Conservation (phyloP, 2,329 filamentous ascomycete genomes). For the Hypomyces perniciosus region DNA sequence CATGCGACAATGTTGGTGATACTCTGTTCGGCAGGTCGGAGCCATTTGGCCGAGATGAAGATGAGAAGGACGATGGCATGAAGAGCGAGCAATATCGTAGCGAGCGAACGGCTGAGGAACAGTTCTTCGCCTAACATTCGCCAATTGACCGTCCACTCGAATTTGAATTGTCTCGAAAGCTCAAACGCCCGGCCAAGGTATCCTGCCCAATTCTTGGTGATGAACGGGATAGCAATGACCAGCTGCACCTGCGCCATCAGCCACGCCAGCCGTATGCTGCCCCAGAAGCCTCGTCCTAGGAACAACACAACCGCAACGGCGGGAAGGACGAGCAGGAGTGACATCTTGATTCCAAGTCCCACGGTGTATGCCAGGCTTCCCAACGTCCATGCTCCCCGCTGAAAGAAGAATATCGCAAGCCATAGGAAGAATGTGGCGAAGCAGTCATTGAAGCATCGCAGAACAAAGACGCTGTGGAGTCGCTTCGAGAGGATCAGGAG, state of each 20-base stretch:
- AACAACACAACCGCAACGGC: slow-evolving; percentile 73
- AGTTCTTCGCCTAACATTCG: slow-evolving; percentile 79
- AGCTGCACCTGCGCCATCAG: slow-evolving; percentile 77
- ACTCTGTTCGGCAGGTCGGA: slow-evolving; percentile 58
- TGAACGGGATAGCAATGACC: slow-evolving; percentile 60
- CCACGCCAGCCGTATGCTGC: slow-evolving; percentile 61
- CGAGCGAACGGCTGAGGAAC: slow-evolving; percentile 67
- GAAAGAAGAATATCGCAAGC: slow-evolving; percentile 70
- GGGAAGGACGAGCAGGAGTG: slow-evolving; percentile 73
- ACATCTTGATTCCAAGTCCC: slow-evolving; percentile 94
- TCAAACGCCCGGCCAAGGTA: slow-evolving; percentile 86
- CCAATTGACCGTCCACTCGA: slow-evolving; percentile 99
- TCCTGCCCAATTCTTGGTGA: slow-evolving; percentile 55
- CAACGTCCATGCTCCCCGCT: slow-evolving; percentile 66
- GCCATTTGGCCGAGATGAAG: slow-evolving; percentile 66
- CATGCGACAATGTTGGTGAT: slow-evolving; percentile 47
- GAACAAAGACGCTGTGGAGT: slow-evolving; percentile 85
- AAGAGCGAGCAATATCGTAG: slow-evolving; percentile 56
- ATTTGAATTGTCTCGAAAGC: slow-evolving; percentile 83
- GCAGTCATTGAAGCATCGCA: slow-evolving; percentile 94
- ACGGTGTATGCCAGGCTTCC: slow-evolving; percentile 68
- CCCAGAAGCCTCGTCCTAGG: slow-evolving; percentile 61
- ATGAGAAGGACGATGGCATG: slow-evolving; percentile 60
- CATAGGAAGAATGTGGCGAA: slow-evolving; percentile 82
- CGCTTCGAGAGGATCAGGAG: slow-evolving; percentile 85